phyloP scores from a whole-genome alignment of 768 basidiomycete species.

The Boletus sp. region DNA sequence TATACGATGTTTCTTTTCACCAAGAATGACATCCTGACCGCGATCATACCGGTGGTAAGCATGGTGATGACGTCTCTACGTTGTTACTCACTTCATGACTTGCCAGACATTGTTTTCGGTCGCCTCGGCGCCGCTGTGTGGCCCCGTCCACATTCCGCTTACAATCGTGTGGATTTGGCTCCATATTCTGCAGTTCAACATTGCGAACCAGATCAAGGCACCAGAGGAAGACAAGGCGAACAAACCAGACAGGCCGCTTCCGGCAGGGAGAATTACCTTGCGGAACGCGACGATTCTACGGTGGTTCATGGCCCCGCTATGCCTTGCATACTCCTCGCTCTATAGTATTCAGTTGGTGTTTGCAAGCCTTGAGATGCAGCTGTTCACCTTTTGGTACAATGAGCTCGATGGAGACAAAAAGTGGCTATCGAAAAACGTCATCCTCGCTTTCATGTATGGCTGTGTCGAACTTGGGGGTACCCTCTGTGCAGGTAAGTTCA shows the following conservation, averaged over 20 bases:
- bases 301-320: constrained; percentile 36
- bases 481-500: constrained; percentile 35
- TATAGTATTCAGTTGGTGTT: constrained; percentile 33
- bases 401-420: constrained; percentile 38
- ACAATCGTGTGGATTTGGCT: constrained; percentile 44
- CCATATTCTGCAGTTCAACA: constrained; percentile 43
- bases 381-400: constrained; percentile 38
- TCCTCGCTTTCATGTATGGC: constrained; percentile 40
- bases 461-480: constrained; percentile 40
- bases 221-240: constrained; percentile 44
- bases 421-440: constrained; percentile 38
- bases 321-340: constrained; percentile 33
- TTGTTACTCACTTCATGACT: not conserved
- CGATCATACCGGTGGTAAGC: constrained; percentile 46
- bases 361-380: constrained; percentile 35
- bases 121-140: constrained; percentile 33
- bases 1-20: constrained; percentile 41
- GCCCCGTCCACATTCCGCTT: constrained; percentile 19
- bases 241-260: constrained; percentile 46
- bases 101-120: constrained; percentile 33
- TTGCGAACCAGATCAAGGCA: constrained; percentile 44
- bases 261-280: constrained; percentile 41
- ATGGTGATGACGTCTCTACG: rapidly evolving
- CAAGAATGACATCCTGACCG: constrained; percentile 47
- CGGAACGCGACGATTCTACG: constrained; percentile 35